Evolutionary conservation across 2,329 filamentous ascomycete genomes (phyloP), one percentile per base, ranked within the genome.

Genomic region (Claviceps citrina): DNA sequence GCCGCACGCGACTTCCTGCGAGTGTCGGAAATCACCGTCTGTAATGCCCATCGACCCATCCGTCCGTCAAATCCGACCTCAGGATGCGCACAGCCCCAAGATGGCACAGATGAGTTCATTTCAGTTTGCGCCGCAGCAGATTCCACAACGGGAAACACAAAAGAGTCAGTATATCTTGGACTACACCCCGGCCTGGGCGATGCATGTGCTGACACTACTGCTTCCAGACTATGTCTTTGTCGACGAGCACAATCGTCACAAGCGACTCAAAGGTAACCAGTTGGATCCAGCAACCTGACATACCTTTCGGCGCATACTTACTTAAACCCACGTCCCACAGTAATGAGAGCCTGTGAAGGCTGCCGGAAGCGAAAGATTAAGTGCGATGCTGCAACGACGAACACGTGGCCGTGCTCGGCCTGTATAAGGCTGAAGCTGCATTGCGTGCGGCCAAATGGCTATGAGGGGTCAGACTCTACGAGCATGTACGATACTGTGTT

Each of bases 241-340:
- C 43, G 89, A 96, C 61, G 89, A 96, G 61, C 91, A 96, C 62
- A 96, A 96, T 66, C 81, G 91, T 47, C 91, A 96, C 63, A 96
- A 96, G 64, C 77, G 89, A 52, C 67, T 96, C 47, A 96, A 96
- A 71, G 85, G 85, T 91, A 73, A n/a, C 13, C 27, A 13, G 12
- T 13, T 26, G n/a, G 12, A 22, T n/a, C 16, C 12, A 18, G 7
- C 16, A 27, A 18, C 24, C 16, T 26, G 10, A 5, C 5, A 16
- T 8, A 36, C 7, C 2, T 19, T 12, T 9, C n/a, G 24, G 16
- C 27, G 15, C 20, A 9, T 24, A 24, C 40, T 42, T 26, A 43
- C 19, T 16, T 9, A 27, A n/a, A n/a, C n/a, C n/a, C n/a, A 3
- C 20, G 26, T 13, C 4, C 2, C 31, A 16, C 48, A 93, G 89